Conservation (phyloP, 257 asterid genomes). For the Scutellaria minor region DNA sequence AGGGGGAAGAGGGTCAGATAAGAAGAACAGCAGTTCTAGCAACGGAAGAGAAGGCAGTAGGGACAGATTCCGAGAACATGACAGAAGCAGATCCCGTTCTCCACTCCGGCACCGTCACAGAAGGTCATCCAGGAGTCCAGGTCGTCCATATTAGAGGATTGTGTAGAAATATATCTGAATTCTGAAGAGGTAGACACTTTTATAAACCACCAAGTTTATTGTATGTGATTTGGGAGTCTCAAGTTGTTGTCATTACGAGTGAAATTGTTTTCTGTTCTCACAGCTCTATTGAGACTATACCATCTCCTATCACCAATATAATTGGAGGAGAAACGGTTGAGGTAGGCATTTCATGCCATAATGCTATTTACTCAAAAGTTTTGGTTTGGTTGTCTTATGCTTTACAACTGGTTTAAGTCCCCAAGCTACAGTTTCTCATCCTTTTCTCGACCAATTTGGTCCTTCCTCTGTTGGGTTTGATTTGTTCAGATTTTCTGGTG, state of each 20-base stretch:
- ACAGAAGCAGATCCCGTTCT: constrained; percentile 85
- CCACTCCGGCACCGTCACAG: constrained; percentile 66
- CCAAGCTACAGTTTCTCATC: constrained; percentile 27
- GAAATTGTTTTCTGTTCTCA: constrained; percentile 83
- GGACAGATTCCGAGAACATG: constrained; percentile 72
- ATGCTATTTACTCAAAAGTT: constrained; percentile 38
- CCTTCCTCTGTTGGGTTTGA: constrained; percentile 32
- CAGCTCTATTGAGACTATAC: constrained; percentile 81
- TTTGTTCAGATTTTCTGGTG: constrained; percentile 45
- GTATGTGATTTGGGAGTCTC: constrained; percentile 67
- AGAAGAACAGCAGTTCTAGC: constrained; percentile 58
- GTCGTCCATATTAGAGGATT: constrained; percentile 58
- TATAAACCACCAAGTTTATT: constrained; percentile 51
- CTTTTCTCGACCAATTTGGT: constrained; percentile 24
- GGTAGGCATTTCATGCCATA: constrained; percentile 69
- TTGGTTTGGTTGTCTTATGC: constrained; percentile 31
- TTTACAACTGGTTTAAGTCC: constrained; percentile 34
- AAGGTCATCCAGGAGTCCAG: constrained; percentile 78
- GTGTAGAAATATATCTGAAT: constrained; percentile 61
- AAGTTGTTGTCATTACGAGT: constrained; percentile 62
- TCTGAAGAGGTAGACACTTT: constrained; percentile 85
- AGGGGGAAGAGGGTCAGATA: constrained; percentile 61
- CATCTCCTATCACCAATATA: constrained; percentile 79
- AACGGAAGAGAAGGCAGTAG: constrained; percentile 84
- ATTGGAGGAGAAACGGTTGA: constrained; percentile 72